phyloP scores from a whole-genome alignment of 169 alveolate genomes.

The Theileria equi region DNA sequence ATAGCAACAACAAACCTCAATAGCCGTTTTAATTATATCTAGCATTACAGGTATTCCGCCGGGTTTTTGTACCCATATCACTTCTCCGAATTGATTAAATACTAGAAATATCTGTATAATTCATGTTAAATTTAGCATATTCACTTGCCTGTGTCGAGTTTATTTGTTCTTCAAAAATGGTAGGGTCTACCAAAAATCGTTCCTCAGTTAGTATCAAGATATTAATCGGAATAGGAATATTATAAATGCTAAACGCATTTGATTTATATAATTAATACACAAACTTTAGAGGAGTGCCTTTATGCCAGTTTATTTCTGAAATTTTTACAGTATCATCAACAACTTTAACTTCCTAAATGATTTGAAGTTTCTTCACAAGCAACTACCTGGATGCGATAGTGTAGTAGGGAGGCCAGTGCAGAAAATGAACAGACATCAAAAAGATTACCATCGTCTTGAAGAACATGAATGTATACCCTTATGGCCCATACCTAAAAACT shows the following conservation, averaged over 20 bases:
- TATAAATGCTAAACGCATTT: constrained; percentile 15
- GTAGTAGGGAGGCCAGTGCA: constrained; percentile 55
- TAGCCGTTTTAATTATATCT: constrained; percentile 4
- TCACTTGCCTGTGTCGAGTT: constrained; percentile 18
- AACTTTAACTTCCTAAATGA: background rate
- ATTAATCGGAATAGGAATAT: constrained; percentile 21
- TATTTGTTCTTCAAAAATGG: constrained; percentile 21
- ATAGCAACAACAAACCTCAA: constrained; percentile 1
- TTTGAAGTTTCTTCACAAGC: background rate
- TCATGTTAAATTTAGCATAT: background rate
- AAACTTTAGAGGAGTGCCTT: constrained; percentile 15
- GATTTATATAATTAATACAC: background rate
- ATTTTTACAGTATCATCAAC: background rate
- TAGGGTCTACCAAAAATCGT: constrained; percentile 19
- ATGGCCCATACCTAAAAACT: constrained; percentile 59
- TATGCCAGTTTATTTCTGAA: constrained; percentile 5
- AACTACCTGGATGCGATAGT: constrained; percentile 55
- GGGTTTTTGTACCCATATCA: constrained; percentile 21
- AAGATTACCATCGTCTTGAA: constrained; percentile 68
- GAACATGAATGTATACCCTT: constrained; percentile 57
- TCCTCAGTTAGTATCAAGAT: constrained; percentile 3
- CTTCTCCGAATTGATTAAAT: constrained; percentile 51
- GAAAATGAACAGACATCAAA: constrained; percentile 56
- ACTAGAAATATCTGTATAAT: constrained; percentile 11
- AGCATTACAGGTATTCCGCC: constrained; percentile 24